Conservation (phyloP, 441 rosid genomes). For the Omphalea diandra region DNA sequence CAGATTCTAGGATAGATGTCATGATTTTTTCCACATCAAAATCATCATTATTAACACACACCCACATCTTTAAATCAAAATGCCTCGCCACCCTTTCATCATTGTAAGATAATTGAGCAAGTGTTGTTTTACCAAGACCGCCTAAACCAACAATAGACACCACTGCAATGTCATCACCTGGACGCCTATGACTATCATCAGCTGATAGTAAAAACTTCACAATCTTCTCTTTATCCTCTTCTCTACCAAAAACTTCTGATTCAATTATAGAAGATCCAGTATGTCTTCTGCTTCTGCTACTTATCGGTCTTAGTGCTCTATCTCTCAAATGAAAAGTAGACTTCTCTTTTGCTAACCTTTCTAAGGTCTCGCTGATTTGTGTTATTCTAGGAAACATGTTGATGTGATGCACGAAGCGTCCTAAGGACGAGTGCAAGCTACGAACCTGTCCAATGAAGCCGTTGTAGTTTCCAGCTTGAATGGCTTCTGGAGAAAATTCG, state of each 20-base stretch:
- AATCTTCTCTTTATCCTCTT: conserved; percentile 4
- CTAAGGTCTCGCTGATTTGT: not conserved
- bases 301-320: not conserved
- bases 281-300: not conserved
- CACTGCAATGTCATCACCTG: not conserved
- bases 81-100: conserved; percentile 6
- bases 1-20: not conserved
- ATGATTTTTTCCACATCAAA: conserved; percentile 9
- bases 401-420: not conserved
- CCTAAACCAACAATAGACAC: conserved; percentile 9
- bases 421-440: not conserved
- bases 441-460: not conserved
- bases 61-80: conserved; percentile 10
- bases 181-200: not conserved
- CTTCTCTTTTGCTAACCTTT: not conserved
- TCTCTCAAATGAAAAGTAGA: conserved; percentile 11
- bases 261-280: not conserved
- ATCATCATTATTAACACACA: conserved; percentile 1
- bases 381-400: conserved; percentile 3
- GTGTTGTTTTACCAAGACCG: conserved; percentile 7
- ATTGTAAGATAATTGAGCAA: conserved; percentile 10
- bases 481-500: conserved; percentile 7
- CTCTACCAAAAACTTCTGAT: conserved; percentile 10
- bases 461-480: not conserved
- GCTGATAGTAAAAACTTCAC: not conserved